Evolutionary conservation across 2,329 filamentous ascomycete species (phyloP), one percentile per base, ranked within the genome.

Genomic region (Bimuria novae-zelandiae): DNA sequence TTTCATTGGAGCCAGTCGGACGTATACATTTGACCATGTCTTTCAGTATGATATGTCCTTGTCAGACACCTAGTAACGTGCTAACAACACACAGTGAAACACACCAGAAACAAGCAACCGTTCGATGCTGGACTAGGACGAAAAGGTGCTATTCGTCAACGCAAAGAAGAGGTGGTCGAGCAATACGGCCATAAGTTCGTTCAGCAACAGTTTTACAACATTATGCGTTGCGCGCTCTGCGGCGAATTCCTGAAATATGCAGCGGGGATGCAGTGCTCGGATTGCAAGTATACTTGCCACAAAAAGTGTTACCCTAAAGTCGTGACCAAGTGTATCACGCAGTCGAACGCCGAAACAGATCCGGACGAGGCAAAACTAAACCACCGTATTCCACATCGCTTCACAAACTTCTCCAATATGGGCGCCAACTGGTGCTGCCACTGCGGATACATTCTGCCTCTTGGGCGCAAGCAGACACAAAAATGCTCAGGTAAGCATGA

Each of bases 341-440:
- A 99, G 75, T 97, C 93, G 58, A 99, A 99, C 72, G 93, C 94
- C 59, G 94, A 99, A 75, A 96, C 91, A 5, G 94, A 99, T 73
- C 93, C 94, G 19, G 94, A 99, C 76, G 94, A 99, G 76, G 94
- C 97, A 77, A 99, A 97, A 81, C 95, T 99, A 84, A 99, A 99
- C 73, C 94, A 99, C 74, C 90, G 94, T 60, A 99, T 99, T 71
- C 94, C 94, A 7, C 94, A 99, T 83, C 88, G 94, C 49, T 99
- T 97, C 80, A 87, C 93, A 68, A 86, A 89, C n/a, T 99, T 95
- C 73, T 92, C 92, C 60, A 99, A 99, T 69, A 90, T 99, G 77
- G 94, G 92, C 14, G 94, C 94, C 64, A 99, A 97, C 72, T 99
- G 94, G 94, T 99, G 94, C 77, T 99, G 94, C 71, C 94, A 99